Base-by-base conservation (phyloP, 352 stramenopile species). In the Globisporangium nagaii region DNA sequence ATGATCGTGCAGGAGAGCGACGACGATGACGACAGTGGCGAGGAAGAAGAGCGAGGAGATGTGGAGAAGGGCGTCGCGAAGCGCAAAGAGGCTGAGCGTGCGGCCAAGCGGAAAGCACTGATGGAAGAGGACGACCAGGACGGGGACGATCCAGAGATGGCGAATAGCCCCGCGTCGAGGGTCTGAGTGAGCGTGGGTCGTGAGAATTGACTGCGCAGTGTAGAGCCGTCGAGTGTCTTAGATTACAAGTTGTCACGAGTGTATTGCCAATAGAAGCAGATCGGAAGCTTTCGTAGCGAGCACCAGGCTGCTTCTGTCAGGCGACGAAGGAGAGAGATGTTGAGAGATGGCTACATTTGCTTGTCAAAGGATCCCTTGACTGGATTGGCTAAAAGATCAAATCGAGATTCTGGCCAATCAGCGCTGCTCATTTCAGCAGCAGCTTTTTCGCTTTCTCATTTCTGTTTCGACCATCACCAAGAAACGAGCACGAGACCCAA, bases 1-100 rank as follows among this genome's bases (percentile, higher is more conserved):
- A 67, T 77, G 32, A 72, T 90, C 28, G 63, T 68, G 4, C 73
- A 90, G 53, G 66, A 77, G 27, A 86, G 71, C 53, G 79, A 90
- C 55, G 74, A 86, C 49, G 69, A 84, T 1, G 55, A 72, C 2
- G 53, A 70, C 1, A 27, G 30, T n/a, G 58, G 48, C 19, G 43
- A 64, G 2, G 50, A 58, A 2, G 54, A 57, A 7, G 56, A 65
- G 3, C 41, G 44, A 24, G 42, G 35, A 15, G n/a, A 39, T 15
- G 2, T 7, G 13, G 45, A 52, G 45, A 40, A 35, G 43, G 22
- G 17, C 9, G 15, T 0, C 43, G 20, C 13, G 9, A 30, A 27
- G 11, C 5, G 3, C n/a, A 40, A 15, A 37, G 9, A n/a, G n/a
- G n/a, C n/a, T n/a, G n/a, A n/a, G n/a, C n/a, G n/a, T n/a, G n/a